Evolutionary conservation across 345 rosid genomes (phyloP), one percentile per base, ranked within the genome.

Genomic region (Eucalyptus globulus): DNA sequence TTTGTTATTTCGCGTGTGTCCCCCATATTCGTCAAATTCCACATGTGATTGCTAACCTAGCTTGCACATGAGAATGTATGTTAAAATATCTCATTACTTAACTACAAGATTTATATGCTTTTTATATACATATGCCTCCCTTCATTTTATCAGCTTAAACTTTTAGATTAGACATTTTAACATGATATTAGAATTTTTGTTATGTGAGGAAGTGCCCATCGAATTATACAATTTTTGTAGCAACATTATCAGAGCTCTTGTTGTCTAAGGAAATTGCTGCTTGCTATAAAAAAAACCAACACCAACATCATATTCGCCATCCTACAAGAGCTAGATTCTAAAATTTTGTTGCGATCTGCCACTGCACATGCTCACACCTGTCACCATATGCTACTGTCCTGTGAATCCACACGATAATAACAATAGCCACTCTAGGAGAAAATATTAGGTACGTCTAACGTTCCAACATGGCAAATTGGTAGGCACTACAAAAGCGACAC

Each of bases 131-230:
- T 29, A 29, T 26, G 8, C 0, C 6, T 2, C 6, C 5, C 9
- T 3, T 62, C 3, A 2, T 14, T 14, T 0, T 62, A 29, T 29
- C 5, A 29, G 0, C 1, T 7, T 62, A 62, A 29, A 14, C 0
- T 27, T 29, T 62, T 62, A n/a, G 5, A 29, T 62, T 29, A 0
- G 1, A 27, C 1, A 62, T 62, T 29, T n/a, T 62, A 29, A 27
- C 9, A 21, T 29, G 17, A 6, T 62, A 29, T 29, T 3, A 62
- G 3, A 29, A 3, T 34, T 62, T n/a, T 62, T 0, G 34, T 29
- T 12, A 27, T 2, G 14, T 29, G 17, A 62, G 17, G 72, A 29
- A 29, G 72, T 7, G 11, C 72, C 17, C 72, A 62, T 62, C 5
- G 12, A 56, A 21, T 56, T 56, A 56, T 56, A 9, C 60, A 56